Conservation (phyloP, 768 basidiomycete genomes). For the Lactarius sanguifluus region DNA sequence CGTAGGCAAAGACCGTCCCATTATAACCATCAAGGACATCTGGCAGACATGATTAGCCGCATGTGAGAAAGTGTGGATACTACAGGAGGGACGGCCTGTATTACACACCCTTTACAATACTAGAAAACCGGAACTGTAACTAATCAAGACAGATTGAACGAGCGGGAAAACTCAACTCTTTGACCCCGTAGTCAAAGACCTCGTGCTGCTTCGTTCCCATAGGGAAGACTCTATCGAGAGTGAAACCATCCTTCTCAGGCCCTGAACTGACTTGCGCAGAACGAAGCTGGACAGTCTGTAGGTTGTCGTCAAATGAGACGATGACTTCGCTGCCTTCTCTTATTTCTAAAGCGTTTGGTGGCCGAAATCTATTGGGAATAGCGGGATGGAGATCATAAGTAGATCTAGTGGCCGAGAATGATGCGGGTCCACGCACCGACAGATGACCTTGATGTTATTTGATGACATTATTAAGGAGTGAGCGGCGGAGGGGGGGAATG, state of each 20-base stretch:
- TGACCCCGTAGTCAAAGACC: slow-evolving; percentile 98
- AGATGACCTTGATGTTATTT: slow-evolving; percentile 98
- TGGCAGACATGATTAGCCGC: slow-evolving; percentile 36
- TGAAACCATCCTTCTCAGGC: slow-evolving; percentile 96
- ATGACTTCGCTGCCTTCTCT: slow-evolving; percentile 89
- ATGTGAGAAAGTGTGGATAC: slow-evolving; percentile 9
- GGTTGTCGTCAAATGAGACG: slow-evolving; percentile 83
- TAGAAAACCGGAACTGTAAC: slow-evolving; percentile 35
- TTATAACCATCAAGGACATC: slow-evolving; percentile 99
- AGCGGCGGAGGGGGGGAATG: slow-evolving; percentile 4
- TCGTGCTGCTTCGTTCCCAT: slow-evolving; percentile 88
- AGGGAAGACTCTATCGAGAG: slow-evolving; percentile 95
- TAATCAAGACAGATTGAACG: not conserved
- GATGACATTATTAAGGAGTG: slow-evolving; percentile 47
- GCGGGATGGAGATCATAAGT: slow-evolving; percentile 11
- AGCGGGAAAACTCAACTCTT: slow-evolving; percentile 67
- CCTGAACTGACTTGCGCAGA: slow-evolving; percentile 67
- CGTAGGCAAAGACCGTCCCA: slow-evolving; percentile 90
- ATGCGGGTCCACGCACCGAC: slow-evolving; percentile 68
- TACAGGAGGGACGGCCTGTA: not conserved
- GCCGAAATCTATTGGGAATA: slow-evolving; percentile 76
- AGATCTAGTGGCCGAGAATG: slow-evolving; percentile 18
- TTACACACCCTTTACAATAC: slow-evolving; percentile 81
- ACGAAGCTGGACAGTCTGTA: slow-evolving; percentile 80
- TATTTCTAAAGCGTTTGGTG: slow-evolving; percentile 87